Base-by-base conservation (phyloP, 768 basidiomycete species). In the Russula sp. region DNA sequence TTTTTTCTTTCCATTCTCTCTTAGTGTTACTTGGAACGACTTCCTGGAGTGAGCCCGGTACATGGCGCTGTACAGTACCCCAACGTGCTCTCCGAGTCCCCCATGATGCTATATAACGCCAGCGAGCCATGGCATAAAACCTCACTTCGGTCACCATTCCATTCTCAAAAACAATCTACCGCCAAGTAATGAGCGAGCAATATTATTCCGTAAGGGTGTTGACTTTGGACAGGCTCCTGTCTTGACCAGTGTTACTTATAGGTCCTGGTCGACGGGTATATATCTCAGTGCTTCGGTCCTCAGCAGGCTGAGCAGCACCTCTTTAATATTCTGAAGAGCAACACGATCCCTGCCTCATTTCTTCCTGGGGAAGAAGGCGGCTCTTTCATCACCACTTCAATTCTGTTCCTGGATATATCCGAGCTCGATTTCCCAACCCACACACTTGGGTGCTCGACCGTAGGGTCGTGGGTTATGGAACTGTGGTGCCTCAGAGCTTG, bases 371-470 rank as follows among this genome's bases (percentile, higher is more conserved):
- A 22, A 5, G 40, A 57, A 38, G 14, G 42, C 49, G 5, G 3
- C 30, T 34, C 30, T 42, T 65, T 65, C 55, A 0, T 57, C 14
- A 13, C 28, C 16, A 2, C 18, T 78, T 82, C 48, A n/a, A n/a
- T 11, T 22, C 42, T 1, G 44, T 46, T 46, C 44, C 44, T 16
- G 38, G 16, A 38, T 38, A 38, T 38, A 38, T 38, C 38, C 38
- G 38, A 38, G 38, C 16, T 38, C 38, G 16, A 38, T 38, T 16
- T 40, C 38, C 16, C 38, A 40, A 40, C 16, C 38, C 5, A 40
- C 1, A 40, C 5, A 16, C 14, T 40, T 40, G 38, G 38, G 38
- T 40, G 38, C 38, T 40, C 16, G 38, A 40, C 16, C 38, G 16
- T 40, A 38, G 38, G 5, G 16, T 18, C 16, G 38, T 40, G 16